Evolutionary conservation across 352 stramenopile genomes (phyloP).

Genomic region (Globisporangium orthogonon): DNA sequence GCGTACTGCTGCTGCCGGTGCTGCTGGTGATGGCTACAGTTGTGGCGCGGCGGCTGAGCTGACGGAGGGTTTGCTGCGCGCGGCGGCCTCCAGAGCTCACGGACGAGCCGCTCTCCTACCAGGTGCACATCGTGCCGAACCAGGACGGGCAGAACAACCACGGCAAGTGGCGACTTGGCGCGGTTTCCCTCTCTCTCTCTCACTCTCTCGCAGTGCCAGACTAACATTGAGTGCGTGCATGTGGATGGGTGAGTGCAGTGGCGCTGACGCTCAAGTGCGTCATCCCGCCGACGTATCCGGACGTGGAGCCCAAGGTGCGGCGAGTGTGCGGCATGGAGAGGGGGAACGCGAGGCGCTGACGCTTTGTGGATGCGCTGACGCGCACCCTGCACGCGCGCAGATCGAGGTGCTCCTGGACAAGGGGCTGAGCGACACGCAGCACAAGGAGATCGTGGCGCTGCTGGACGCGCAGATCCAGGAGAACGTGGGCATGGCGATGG

Average conservation of each 20-base stretch:
- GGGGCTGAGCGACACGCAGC: slow-evolving; percentile 66
- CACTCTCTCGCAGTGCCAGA: neutral
- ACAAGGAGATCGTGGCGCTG: slow-evolving; percentile 71
- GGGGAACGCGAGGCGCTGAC: neutral
- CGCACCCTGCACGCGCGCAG: slow-evolving; percentile 10
- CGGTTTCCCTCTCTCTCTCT: neutral
- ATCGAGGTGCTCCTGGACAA: slow-evolving; percentile 77
- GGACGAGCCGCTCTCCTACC: slow-evolving; percentile 62
- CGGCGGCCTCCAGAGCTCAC: slow-evolving; percentile 45
- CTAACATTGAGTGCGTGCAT: neutral
- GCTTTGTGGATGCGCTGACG: neutral
- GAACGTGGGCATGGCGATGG: slow-evolving; percentile 85
- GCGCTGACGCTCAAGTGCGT: slow-evolving; percentile 64
- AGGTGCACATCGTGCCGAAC: slow-evolving; percentile 80
- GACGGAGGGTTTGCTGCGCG: neutral
- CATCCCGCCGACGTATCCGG: slow-evolving; percentile 77
- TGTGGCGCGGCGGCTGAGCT: neutral
- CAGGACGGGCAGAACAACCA: slow-evolving; percentile 83
- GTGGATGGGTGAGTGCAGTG: slow-evolving; percentile 22
- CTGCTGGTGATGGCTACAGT: neutral
- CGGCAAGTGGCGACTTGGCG: slow-evolving; percentile 18
- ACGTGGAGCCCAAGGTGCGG: slow-evolving; percentile 54
- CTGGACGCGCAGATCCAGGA: slow-evolving; percentile 61
- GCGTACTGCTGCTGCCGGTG: slow-evolving; percentile 11
- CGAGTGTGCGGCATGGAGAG: neutral